Conservation (phyloP, 106 monocot species). For the Agapanthus africanus region DNA sequence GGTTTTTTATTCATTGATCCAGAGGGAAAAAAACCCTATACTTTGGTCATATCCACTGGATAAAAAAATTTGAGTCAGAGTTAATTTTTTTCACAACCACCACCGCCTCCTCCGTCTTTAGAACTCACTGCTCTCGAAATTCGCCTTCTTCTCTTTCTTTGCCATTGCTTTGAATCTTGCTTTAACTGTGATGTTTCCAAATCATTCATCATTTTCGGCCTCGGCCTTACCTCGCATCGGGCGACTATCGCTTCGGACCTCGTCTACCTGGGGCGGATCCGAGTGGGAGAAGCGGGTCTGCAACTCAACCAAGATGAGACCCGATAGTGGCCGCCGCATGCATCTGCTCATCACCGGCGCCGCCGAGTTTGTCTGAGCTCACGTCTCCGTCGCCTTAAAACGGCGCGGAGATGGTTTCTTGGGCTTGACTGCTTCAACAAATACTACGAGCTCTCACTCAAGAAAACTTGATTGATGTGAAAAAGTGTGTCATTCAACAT, state of each 20-base stretch:
- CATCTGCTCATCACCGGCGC: slow-evolving; percentile 35
- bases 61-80: slow-evolving; percentile 21
- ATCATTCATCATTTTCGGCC: not conserved
- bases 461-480: too few relatives aligned
- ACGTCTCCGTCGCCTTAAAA: slow-evolving; percentile 21
- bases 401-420: slow-evolving; percentile 28
- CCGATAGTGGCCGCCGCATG: not conserved
- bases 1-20: too few relatives aligned
- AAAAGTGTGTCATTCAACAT: too few relatives aligned
- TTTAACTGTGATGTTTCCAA: slow-evolving; percentile 4
- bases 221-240: not conserved
- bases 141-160: slow-evolving; percentile 1
- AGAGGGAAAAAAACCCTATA: too few relatives aligned
- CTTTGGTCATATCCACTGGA: too few relatives aligned
- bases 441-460: slow-evolving; percentile 34
- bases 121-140: not conserved
- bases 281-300: slow-evolving; percentile 31
- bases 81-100: too few relatives aligned
- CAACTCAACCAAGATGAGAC: slow-evolving; percentile 15
- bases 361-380: slow-evolving; percentile 27
- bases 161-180: slow-evolving; percentile 1
- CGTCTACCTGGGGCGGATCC: slow-evolving; percentile 22
- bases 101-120: slow-evolving; percentile 1
- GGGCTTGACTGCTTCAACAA: slow-evolving; percentile 37
- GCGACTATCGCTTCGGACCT: slow-evolving; percentile 14